phyloP scores from a whole-genome alignment of 345 rosid genomes.

The Turritis glabra region DNA sequence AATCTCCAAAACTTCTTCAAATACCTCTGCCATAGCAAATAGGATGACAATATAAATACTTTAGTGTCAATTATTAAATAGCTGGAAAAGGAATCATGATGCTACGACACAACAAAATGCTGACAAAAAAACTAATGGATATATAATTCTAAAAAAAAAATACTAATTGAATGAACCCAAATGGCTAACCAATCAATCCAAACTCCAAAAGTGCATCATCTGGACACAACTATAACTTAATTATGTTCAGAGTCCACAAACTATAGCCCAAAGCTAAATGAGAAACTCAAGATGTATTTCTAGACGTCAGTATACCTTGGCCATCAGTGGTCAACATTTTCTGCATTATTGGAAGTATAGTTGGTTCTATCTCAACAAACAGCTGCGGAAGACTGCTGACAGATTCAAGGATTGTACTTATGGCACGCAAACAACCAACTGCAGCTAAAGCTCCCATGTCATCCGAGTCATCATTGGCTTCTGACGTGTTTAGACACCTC shows the following conservation, averaged over 20 bases:
- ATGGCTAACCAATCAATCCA: neutral
- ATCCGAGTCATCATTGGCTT: constrained; percentile 77
- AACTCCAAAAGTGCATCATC: neutral
- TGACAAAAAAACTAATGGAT: neutral
- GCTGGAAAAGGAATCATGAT: constrained; percentile 21
- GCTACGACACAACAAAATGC: constrained; percentile 25
- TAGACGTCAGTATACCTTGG: constrained; percentile 56
- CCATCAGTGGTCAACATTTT: constrained; percentile 97
- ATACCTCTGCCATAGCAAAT: constrained; percentile 74
- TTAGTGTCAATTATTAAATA: neutral
- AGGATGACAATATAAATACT: constrained; percentile 8
- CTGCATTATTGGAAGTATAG: constrained; percentile 87
- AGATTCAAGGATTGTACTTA: constrained; percentile 94
- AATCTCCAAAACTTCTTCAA: constrained; percentile 98
- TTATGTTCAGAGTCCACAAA: constrained; percentile 15
- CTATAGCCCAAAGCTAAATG: neutral
- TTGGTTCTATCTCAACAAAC: constrained; percentile 85
- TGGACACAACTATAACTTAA: neutral
- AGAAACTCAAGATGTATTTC: constrained; percentile 4
- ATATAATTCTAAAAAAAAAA: neutral
- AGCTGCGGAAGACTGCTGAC: constrained; percentile 91
- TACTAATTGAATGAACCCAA: neutral
- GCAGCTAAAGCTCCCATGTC: constrained; percentile 97
- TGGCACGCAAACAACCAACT: constrained; percentile 95
- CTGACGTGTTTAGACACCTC: constrained; percentile 92